Base-by-base conservation (phyloP, 495 filamentous ascomycete genomes). In the Penicillium antarcticum region DNA sequence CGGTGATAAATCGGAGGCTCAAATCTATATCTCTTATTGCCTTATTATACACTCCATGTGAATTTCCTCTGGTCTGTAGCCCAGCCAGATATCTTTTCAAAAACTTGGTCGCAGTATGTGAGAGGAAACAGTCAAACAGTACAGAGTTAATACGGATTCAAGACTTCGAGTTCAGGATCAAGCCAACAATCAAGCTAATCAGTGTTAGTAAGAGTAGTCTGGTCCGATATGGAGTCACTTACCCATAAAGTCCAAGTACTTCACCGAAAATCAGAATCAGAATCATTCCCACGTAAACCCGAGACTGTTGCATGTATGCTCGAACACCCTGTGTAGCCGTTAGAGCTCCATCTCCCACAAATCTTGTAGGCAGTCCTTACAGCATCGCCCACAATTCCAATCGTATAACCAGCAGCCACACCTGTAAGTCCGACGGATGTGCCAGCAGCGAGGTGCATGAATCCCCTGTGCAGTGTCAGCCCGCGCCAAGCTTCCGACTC, bases 221-320 rank as follows among this genome's bases (percentile, higher is more conserved):
- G 51, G 1, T 29, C 38, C 18, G 33, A 23, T 26, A 33, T 31
- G 41, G 13, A 21, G 48, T 26, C 52, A 77, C 87, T 56, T 81
- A 95, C 87, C 95, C 95, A 64, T 99, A 99, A 35, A 99, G 85
- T 59, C 94, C 94, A 56, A 99, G 70, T 17, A 99, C 94, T 78
- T 99, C 94, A 42, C 88, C 92, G 66, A 98, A 98, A 82, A 98
- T 98, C 57, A 98, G 79, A 53, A 98, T 97, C 60, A 98, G 69
- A 50, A 98, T 92, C 94, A 97, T 96, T 68, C 94, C 94, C 32
- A 99, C 94, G 60, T 96, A 99, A 38, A 99, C 85, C 45, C 92
- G 83, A 17, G 87, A 92, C 71, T 99, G 94, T 56, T 86, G 83
- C 92, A 99, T 95, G 71, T 95, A 99, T 42, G 91, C 82, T 53